These are phyloP conservation scores for Rhizopogon salebrosus DNA, from an alignment of 768 basidiomycete species.

Conservation along the genomic window DNA sequence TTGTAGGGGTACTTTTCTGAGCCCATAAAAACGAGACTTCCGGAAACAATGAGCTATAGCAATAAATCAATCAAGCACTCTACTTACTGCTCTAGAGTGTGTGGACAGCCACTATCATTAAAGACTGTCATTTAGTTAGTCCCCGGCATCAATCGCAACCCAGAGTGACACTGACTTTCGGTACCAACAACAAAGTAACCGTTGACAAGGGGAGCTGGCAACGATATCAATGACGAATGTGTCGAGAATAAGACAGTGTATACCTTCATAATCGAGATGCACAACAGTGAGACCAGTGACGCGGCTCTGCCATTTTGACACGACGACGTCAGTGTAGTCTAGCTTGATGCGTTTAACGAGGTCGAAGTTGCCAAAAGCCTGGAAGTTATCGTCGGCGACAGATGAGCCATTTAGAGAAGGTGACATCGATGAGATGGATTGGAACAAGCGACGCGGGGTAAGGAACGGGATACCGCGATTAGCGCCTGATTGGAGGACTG, in stretches of 20 bases:
- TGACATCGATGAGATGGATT: constrained; percentile 25
- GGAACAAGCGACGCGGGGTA: constrained; percentile 3
- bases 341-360: constrained; percentile 71
- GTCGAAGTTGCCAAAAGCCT: constrained; percentile 76
- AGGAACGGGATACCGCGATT: constrained; percentile 2
- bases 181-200: constrained; percentile 89
- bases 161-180: constrained; percentile 57
- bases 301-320: constrained; percentile 87
- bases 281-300: constrained; percentile 86
- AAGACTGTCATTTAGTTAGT: constrained; percentile 53
- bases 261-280: constrained; percentile 87
- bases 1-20: constrained; percentile 95
- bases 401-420: constrained; percentile 14
- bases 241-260: constrained; percentile 12
- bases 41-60: not conserved
- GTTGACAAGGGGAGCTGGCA: constrained; percentile 77
- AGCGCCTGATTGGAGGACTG: not conserved
- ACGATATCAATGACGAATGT: constrained; percentile 10
- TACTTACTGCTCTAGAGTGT: constrained; percentile 90
- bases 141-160: not conserved
- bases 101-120: constrained; percentile 91
- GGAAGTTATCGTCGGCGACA: constrained; percentile 10
- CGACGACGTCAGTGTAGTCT: constrained; percentile 69
- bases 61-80: not conserved
- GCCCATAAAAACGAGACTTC: constrained; percentile 88